Evolutionary conservation across 106 monocot genomes (phyloP).

Genomic region (Dendrobium nobile): DNA sequence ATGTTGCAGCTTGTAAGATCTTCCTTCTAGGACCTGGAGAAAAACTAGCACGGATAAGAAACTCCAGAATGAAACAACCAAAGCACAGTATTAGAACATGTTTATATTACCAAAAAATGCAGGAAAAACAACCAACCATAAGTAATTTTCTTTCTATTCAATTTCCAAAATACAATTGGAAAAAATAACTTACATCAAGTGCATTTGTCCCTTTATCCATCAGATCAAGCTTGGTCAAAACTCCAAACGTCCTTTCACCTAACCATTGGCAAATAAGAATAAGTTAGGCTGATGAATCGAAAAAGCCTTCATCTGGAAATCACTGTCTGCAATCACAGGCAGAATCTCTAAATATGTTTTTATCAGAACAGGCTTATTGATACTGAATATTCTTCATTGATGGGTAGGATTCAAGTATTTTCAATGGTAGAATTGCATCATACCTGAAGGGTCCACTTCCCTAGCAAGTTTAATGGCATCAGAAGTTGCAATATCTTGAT

Average conservation of each 20-base stretch:
- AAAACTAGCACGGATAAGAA: background rate
- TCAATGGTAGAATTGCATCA: background rate
- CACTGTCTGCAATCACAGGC: background rate
- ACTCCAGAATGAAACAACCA: background rate
- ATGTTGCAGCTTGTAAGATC: slow-evolving; percentile 85
- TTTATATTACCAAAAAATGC: background rate
- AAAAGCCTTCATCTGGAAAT: background rate
- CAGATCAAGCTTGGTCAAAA: slow-evolving; percentile 95
- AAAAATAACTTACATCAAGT: slow-evolving; percentile 57
- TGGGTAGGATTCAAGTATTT: background rate
- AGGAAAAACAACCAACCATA: background rate
- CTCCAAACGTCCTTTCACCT: slow-evolving; percentile 99
- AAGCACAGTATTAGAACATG: background rate
- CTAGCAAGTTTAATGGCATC: slow-evolving; percentile 98
- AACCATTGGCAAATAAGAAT: slow-evolving; percentile 6
- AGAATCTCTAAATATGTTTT: slow-evolving; percentile 8
- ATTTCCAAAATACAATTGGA: background rate
- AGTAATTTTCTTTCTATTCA: background rate
- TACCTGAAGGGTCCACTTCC: slow-evolving; percentile 95
- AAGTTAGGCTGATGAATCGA: background rate
- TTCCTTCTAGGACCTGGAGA: slow-evolving; percentile 87
- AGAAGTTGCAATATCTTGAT: slow-evolving; percentile 99
- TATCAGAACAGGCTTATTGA: background rate
- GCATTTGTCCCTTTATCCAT: slow-evolving; percentile 99
- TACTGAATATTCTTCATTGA: slow-evolving; percentile 2